Evolutionary conservation across 345 rosid species (phyloP), one percentile per base, ranked within the genome.

Genomic region (Anastatica hierochuntica): DNA sequence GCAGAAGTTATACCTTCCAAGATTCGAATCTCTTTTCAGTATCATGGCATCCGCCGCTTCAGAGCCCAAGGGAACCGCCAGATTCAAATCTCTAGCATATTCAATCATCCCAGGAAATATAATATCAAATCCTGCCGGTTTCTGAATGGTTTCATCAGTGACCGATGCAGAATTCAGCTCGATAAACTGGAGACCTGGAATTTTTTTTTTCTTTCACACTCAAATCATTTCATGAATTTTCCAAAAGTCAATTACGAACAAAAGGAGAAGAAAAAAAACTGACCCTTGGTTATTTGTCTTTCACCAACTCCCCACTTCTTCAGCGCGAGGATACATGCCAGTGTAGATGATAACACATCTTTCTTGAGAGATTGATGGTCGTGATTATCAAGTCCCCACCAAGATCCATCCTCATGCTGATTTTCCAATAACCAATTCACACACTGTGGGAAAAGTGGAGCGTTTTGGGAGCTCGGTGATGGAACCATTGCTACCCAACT

Each of bases 401-500:
- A 90, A 41, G 95, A 86, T 17, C 97, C 97, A 62, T 90, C 86
- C 4, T 45, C 46, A 6, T 70, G 73, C 72, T 90, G 97, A 66
- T 86, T 80, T 7, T 84, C 85, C 72, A 76, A 45, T 46, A 90
- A 62, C 97, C 97, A 90, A 20, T 64, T 72, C 49, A 74, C 14
- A 40, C 90, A 80, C 51, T 73, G 66, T 12, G 94, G 97, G 67
- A 90, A 90, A 66, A 61, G 81, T 27, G 98, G 85, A 13, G 51
- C 45, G 2, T 56, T 31, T 0, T 58, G 56, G n/a, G 83, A 77
- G 52, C 50, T 67, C 1, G 72, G 78, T 35, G 85, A 80, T 39
- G 88, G 95, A 37, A 79, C 72, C 98, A 86, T 90, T 29, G 98
- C 92, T 26, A 86, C 82, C 95, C 96, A 86, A 35, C 94, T 92